Evolutionary conservation across 352 stramenopile species (phyloP), one percentile per base, ranked within the genome.

Genomic region (Plasmopara halstedii): DNA sequence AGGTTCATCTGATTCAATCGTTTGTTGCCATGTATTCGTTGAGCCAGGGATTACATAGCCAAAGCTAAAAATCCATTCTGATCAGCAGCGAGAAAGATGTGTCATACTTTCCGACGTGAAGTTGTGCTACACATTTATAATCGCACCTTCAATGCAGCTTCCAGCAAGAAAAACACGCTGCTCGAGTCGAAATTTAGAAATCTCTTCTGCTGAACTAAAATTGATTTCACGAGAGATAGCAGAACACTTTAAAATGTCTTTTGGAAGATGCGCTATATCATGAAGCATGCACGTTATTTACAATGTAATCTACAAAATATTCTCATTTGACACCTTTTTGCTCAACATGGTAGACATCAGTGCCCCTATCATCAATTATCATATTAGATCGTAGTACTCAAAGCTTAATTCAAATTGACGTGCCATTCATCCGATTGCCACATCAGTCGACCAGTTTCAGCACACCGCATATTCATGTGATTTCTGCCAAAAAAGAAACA

Each of bases 11-110:
- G 88, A 76, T 42, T 96, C 83, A 42, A 98, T 98, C 3, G 87
- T 97, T 50, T 98, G 89, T 56, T 98, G 88, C 93, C 93, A 98
- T 9, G 75, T 90, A 62, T 98, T 98, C 10, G 86, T 97, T 15
- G 87, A 97, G 14, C 87, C 81, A 1, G 91, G 87, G 40, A 98
- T 98, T 14, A 98, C 93, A 55, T 89, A 98, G 17, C 94, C 94
- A 59, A 98, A 98, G 20, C 77, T 77, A 56, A 98, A 98, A 42
- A 91, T 68, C 93, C 91, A 98, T 61, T 97, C 90, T 94, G 64
- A 23, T 38, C 9, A 31, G 22, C 9, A 23, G 11, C 4, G 39
- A 5, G 23, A 18, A 33, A 15, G 8, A 4, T 8, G 7, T 19
- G 21, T 42, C 27, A 22, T 21, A 29, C 19, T 8, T 35, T 47